These are phyloP conservation scores for Hanseniaspora meyeri DNA, from an alignment of 805 yeast species.

Conservation along the genomic window DNA sequence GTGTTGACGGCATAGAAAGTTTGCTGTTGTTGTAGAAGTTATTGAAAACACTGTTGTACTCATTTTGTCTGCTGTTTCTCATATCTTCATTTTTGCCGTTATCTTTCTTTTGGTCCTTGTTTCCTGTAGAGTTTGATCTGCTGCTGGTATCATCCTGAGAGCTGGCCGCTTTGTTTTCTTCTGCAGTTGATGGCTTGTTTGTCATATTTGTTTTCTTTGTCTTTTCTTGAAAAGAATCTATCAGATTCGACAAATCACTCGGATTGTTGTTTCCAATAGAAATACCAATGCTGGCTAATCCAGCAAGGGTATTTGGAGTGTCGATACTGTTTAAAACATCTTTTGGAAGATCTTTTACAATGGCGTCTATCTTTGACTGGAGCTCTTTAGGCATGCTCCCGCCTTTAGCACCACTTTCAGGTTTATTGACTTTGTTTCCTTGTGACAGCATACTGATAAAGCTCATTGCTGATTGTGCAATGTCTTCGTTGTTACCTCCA, in stretches of 20 bases:
- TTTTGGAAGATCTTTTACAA: background rate
- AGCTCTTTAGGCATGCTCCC: background rate
- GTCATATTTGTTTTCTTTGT: too few relatives aligned
- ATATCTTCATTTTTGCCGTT: slow-evolving; percentile 18
- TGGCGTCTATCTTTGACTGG: background rate
- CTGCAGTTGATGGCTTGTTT: background rate
- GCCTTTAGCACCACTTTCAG: background rate
- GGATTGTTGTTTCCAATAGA: slow-evolving; percentile 13
- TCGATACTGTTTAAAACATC: background rate
- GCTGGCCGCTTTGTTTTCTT: background rate
- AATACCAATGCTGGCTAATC: slow-evolving; percentile 5
- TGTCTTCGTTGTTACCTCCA: slow-evolving; percentile 1
- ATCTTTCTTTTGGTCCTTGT: slow-evolving; percentile 19
- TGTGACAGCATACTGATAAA: background rate
- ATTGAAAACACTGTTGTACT: slow-evolving; percentile 12
- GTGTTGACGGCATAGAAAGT: slow-evolving; percentile 15
- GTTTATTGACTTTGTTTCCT: background rate
- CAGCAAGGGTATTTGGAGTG: slow-evolving; percentile 3
- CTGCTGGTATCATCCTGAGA: background rate
- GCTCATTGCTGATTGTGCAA: slow-evolving; percentile 2
- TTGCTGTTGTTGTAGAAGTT: slow-evolving; percentile 15
- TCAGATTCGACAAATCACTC: background rate
- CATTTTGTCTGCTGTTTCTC: slow-evolving; percentile 15
- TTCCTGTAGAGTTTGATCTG: slow-evolving; percentile 14
- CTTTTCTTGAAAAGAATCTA: background rate